Evolutionary conservation across 371 early-diverging fungal species (phyloP).

Genomic region (Agmasoma carcini): DNA sequence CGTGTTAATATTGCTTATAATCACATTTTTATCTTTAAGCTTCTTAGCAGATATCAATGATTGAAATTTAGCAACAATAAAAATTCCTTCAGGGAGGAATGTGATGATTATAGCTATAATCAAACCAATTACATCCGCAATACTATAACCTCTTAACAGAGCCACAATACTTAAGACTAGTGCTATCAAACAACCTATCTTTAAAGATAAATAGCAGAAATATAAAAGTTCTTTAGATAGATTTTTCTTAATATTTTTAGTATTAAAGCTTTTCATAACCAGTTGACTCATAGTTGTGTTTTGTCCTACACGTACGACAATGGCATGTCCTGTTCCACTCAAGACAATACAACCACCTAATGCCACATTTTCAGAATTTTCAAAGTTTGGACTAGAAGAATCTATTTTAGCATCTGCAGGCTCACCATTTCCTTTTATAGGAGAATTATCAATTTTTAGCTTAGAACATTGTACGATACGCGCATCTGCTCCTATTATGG

Average conservation of each 20-base stretch:
- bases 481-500: slow-evolving; percentile 78
- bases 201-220: no score
- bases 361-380: no score
- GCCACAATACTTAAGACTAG: slow-evolving; percentile 67
- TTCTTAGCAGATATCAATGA: slow-evolving; percentile 77
- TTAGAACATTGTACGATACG: slow-evolving; percentile 60
- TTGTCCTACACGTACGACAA: no score
- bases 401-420: slow-evolving; percentile 61
- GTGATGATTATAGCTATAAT: slow-evolving; percentile 69
- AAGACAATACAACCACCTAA: no score
- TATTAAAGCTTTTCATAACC: no score
- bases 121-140: slow-evolving; percentile 60
- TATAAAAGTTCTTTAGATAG: no score
- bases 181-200: no score
- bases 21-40: slow-evolving; percentile 66
- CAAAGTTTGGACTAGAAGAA: no score
- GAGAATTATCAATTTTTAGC: slow-evolving; percentile 80
- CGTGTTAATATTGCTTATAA: slow-evolving; percentile 77
- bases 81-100: slow-evolving; percentile 79
- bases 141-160: slow-evolving; percentile 54
- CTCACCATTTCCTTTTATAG: slow-evolving; percentile 79
- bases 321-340: no score
- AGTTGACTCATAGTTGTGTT: no score
- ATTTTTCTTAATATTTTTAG: no score
- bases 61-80: slow-evolving; percentile 66